Evolutionary conservation across 2,329 filamentous ascomycete genomes (phyloP).

Genomic region (Ophiostoma ulmi): DNA sequence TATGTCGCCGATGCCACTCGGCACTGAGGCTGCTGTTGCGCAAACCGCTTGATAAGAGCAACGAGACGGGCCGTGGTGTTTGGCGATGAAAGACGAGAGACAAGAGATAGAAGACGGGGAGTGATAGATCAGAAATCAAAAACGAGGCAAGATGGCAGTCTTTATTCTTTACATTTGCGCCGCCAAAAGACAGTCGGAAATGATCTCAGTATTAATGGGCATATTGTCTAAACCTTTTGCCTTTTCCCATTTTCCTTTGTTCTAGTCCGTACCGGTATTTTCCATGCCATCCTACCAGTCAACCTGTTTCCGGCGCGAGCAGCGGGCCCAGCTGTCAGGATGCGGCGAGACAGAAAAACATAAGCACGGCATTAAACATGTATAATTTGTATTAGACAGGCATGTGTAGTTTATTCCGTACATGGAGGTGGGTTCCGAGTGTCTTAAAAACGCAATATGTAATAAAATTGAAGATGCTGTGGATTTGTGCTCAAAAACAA

Average conservation of each 20-base stretch:
- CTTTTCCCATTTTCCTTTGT: neutral
- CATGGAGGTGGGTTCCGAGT: neutral
- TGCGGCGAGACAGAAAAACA: constrained; percentile 14
- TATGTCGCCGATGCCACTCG: neutral
- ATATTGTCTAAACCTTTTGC: neutral
- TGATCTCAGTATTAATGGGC: neutral
- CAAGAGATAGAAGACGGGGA: neutral
- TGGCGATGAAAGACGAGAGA: neutral
- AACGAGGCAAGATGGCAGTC: neutral
- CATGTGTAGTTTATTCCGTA: neutral
- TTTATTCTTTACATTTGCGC: neutral
- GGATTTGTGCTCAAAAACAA: neutral
- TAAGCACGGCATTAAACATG: constrained; percentile 2
- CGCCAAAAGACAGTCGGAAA: neutral
- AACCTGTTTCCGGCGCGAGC: neutral
- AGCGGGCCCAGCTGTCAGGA: constrained; percentile 18
- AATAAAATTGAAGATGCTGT: neutral
- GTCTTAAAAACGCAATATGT: neutral
- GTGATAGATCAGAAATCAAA: neutral
- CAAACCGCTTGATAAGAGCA: neutral
- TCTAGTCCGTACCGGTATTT: neutral
- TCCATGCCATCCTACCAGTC: neutral
- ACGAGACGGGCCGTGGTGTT: neutral
- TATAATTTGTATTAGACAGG: neutral
- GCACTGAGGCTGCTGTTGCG: neutral